Base-by-base conservation (phyloP, 306 rosid genomes). In the Quercus variabilis region DNA sequence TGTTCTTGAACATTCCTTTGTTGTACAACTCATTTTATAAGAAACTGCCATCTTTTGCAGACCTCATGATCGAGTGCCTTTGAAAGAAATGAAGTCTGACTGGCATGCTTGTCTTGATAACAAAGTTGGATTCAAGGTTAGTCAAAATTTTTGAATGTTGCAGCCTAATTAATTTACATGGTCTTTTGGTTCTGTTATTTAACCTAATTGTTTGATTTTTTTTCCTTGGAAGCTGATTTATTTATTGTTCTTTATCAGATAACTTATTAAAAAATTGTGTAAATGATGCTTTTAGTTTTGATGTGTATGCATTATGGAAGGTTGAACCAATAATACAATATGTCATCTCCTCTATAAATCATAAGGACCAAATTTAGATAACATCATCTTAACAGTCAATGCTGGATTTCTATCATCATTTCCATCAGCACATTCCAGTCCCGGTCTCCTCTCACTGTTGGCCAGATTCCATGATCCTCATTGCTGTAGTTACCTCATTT, bases 91-190 rank as follows among this genome's bases (percentile, higher is more conserved):
- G 98, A 94, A 94, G 87, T 78, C 86, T 67, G 98, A 94, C 86
- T 92, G 97, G 98, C 96, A 91, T 71, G 83, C 89, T 60, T 94
- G 98, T 85, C 98, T 94, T 73, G 97, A 92, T 85, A 90, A 76
- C 87, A 87, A 94, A 86, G 97, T 94, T 91, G 98, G 98, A 71
- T 94, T 94, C 82, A 94, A 94, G 97, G 98, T 94, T 69, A 78
- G 91, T 80, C 25, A 76, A 69, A 26, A 43, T 31, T 58, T 49
- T 49, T 46, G 2, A 60, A 17, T 60, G 18, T 43, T 81, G 59
- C 57, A 21, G 49, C 74, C 23, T 30, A 31, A 31, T 17, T 30
- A 43, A 26, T 23, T 1, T 76, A 7, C 20, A 26, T 41, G 21
- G 10, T 77, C 5, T 52, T 49, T 12, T 67, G 18, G 63, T 41